Base-by-base conservation (phyloP, 805 yeast genomes). In the Metschnikowia koreensis region DNA sequence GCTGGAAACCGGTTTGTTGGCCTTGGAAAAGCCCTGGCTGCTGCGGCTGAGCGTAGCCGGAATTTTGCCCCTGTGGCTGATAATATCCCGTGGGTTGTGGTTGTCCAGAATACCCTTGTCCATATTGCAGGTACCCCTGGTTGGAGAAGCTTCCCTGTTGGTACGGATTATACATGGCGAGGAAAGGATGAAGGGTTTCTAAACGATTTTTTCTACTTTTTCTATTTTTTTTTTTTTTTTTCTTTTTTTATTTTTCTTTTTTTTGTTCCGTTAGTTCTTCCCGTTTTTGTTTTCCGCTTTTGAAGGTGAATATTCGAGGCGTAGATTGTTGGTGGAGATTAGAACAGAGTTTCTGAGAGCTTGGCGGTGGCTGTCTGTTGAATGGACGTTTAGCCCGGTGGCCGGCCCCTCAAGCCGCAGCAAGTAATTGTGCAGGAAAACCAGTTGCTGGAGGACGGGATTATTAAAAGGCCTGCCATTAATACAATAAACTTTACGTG, bases 161-260 rank as follows among this genome's bases (percentile, higher is more conserved):
- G 56, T 66, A 69, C 54, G 74, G 76, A 56, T 73, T 74, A 56
- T 71, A 74, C 79, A 74, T 74, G 29, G 44, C 16, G 45, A 15
- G 37, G 12, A 2, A n/a, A 37, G 15, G 41, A 12, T 26, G 36
- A 10, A 9, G 50, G 8, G 33, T 8, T 29, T 22, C 22, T 22
- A 22, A 22, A 22, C 22, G 22, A 22, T 22, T 3, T 22, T 22
- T 22, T 22, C 22, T 22, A 22, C 4, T 22, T 22, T 22, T 27
- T 29, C 27, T 15, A 17, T 16, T 16, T n/a, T 37, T 37, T 27
- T 6, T 41, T 28, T 37, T 38, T 29, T 12, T 15, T 9, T 34
- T 11, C 34, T 46, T 36, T 15, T 50, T 31, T 28, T 13, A 38
- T 34, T 41, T 47, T 33, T 22, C 27, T 16, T 17, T 22, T 26